Conservation (phyloP, 768 basidiomycete species). For the Trametes elegans region DNA sequence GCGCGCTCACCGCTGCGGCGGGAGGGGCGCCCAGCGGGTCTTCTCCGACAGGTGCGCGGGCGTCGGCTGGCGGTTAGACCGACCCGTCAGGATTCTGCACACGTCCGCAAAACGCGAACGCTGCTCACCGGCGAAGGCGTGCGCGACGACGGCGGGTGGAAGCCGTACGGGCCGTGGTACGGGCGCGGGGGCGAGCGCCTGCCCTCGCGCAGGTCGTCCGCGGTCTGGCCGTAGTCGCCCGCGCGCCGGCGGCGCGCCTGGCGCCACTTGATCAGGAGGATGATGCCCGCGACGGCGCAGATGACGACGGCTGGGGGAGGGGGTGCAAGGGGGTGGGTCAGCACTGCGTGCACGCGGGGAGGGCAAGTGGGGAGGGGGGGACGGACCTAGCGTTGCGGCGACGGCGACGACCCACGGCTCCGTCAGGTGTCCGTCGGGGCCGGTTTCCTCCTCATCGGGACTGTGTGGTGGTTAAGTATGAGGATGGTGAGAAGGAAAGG, state of each 20-base stretch:
- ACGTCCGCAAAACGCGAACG: neutral
- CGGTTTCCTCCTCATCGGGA: conserved; percentile 4
- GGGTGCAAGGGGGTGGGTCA: neutral
- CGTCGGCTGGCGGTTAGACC: neutral
- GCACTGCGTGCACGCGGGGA: neutral
- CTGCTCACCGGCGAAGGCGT: conserved; percentile 12
- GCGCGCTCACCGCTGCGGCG: conserved; percentile 14
- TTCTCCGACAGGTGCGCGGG: conserved; percentile 12
- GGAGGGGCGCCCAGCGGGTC: conserved; percentile 1
- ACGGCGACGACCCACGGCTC: conserved; percentile 32
- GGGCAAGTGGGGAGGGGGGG: neutral
- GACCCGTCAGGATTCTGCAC: neutral
- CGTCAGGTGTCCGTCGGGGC: conserved; percentile 24
- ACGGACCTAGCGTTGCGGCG: conserved; percentile 26
- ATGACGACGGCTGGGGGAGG: conserved; percentile 18
- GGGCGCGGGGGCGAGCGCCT: neutral
- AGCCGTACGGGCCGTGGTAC: conserved; percentile 13
- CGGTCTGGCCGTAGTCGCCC: neutral
- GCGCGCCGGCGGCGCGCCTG: conserved; percentile 8
- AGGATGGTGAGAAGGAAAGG: neutral
- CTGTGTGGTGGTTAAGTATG: neutral
- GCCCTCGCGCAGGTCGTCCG: neutral
- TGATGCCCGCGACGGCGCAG: neutral
- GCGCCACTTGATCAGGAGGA: conserved; percentile 13
- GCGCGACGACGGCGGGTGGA: conserved; percentile 5